Evolutionary conservation across 495 filamentous ascomycete genomes (phyloP).

Genomic region (Clohesyomyces aquaticus): DNA sequence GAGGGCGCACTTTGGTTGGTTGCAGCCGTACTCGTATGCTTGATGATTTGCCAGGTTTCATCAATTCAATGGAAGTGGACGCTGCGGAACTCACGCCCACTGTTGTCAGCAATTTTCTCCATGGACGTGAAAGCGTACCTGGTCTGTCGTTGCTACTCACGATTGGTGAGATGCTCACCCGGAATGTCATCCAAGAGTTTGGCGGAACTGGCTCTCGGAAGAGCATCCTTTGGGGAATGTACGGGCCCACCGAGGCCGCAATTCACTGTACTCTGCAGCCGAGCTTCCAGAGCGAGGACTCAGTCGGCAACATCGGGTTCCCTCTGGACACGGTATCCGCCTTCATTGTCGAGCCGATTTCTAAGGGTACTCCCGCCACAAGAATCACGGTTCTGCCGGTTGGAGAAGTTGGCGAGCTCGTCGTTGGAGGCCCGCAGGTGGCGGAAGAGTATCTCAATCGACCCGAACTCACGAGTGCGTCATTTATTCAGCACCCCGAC

Average conservation of each 20-base stretch:
- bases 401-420: slow-evolving; percentile 78
- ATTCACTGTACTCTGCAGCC: slow-evolving; percentile 72
- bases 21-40: slow-evolving; percentile 67
- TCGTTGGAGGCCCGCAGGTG: slow-evolving; percentile 76
- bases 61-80: slow-evolving; percentile 69
- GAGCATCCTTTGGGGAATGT: slow-evolving; percentile 78
- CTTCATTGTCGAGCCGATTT: slow-evolving; percentile 59
- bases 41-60: slow-evolving; percentile 66
- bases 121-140: slow-evolving; percentile 63
- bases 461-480: slow-evolving; percentile 70
- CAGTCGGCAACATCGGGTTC: slow-evolving; percentile 68
- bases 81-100: slow-evolving; percentile 84
- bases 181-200: slow-evolving; percentile 72
- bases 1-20: slow-evolving; percentile 70
- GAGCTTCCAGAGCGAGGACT: slow-evolving; percentile 51
- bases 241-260: slow-evolving; percentile 82
- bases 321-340: slow-evolving; percentile 77
- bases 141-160: slow-evolving; percentile 67
- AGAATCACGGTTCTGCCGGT: slow-evolving; percentile 57
- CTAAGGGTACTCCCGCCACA: slow-evolving; percentile 3
- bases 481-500: slow-evolving; percentile 64
- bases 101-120: slow-evolving; percentile 70
- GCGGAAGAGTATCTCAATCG: slow-evolving; percentile 83
- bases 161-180: slow-evolving; percentile 86
- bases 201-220: slow-evolving; percentile 49